Conservation (phyloP, 2,329 filamentous ascomycete species). For the Phaeosphaeria sp. region DNA sequence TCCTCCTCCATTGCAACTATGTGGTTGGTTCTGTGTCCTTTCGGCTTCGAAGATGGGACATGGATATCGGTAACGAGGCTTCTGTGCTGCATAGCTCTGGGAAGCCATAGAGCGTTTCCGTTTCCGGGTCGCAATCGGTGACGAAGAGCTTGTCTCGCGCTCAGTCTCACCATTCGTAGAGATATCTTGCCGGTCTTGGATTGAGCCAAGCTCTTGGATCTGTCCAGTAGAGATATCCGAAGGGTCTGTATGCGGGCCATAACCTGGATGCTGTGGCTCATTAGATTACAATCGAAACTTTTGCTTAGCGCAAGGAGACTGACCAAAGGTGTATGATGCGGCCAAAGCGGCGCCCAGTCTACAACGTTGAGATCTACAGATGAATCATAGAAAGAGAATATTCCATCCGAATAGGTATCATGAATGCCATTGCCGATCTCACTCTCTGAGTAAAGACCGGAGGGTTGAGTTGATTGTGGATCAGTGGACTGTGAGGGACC, state of each 20-base stretch:
- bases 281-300: background rate
- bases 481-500: background rate
- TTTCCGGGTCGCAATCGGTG: background rate
- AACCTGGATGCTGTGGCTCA: background rate
- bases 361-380: background rate
- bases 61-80: background rate
- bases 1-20: constrained; percentile 2
- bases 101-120: background rate
- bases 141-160: background rate
- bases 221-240: background rate
- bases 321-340: background rate
- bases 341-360: background rate
- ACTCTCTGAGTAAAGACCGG: background rate
- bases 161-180: background rate
- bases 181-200: background rate
- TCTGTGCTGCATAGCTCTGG: background rate
- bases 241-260: background rate
- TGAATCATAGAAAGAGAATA: background rate
- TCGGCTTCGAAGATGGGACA: constrained; percentile 3
- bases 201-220: background rate
- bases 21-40: background rate
- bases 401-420: background rate
- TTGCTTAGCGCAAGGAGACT: background rate
- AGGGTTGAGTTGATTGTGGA: background rate
- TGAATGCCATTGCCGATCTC: background rate